phyloP scores from a whole-genome alignment of 441 rosid genomes.

The Raphanus hybrid region DNA sequence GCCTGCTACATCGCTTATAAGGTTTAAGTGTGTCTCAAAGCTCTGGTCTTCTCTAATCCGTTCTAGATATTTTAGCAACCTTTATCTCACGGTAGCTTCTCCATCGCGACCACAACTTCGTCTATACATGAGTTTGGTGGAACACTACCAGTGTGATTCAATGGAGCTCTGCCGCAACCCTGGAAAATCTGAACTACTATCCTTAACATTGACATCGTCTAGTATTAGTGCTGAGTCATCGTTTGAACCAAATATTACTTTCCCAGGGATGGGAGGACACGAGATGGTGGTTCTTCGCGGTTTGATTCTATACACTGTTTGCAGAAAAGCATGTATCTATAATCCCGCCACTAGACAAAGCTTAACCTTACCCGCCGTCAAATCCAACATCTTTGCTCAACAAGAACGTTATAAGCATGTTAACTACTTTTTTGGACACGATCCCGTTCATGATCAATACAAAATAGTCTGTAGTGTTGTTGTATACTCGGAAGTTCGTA shows the following conservation, averaged over 20 bases:
- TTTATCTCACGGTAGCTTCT: background rate
- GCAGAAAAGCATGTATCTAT: no score
- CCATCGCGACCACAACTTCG: background rate
- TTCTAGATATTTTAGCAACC: conserved; percentile 2
- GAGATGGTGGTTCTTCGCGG: no score
- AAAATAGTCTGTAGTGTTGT: no score
- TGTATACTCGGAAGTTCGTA: no score
- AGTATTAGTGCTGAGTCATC: background rate
- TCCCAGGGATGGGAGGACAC: background rate
- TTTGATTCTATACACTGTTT: no score
- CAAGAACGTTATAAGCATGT: no score
- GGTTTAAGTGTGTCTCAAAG: conserved; percentile 28
- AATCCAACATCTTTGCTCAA: no score
- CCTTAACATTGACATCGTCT: background rate
- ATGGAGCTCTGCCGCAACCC: background rate
- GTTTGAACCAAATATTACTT: background rate
- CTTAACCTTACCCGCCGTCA: no score
- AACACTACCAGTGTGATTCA: background rate
- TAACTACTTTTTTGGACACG: no score
- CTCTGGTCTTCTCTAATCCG: conserved; percentile 1
- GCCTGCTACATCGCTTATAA: conserved; percentile 12
- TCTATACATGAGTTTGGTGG: background rate
- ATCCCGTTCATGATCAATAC: no score
- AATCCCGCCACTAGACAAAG: no score
- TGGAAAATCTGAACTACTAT: background rate